Evolutionary conservation across 306 rosid genomes (phyloP), one percentile per base, ranked within the genome.

Genomic region (Rosa lucieae): DNA sequence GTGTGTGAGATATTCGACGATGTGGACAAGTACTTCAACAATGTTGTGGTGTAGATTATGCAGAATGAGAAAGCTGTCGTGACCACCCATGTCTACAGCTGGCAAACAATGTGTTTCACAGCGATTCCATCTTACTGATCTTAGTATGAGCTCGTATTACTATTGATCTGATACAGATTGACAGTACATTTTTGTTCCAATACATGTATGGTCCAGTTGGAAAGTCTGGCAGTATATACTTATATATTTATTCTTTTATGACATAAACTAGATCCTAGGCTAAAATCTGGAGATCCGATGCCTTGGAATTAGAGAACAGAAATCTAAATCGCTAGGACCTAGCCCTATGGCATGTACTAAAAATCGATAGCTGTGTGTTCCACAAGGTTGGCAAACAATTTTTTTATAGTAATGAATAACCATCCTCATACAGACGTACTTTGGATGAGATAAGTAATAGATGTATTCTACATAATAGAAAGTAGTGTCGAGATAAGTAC

Each of bases 61-160:
- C 70, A 59, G 58, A 75, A 8, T n/a, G 48, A 59, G 42, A 59
- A 23, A 21, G 52, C 67, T 73, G 12, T 12, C 12, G 67, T 40
- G 37, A 56, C 77, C 77, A 74, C 68, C 18, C 52, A 21, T 39
- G 53, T 43, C 68, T 21, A 75, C 44, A 75, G 46, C 78, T 75
- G 78, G 70, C 70, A 15, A 23, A 61, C 42, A 37, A 44, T 43
- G 17, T 6, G 39, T 23, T 59, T 59, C 78, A 8, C 6, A 29
- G 29, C 70, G 11, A 44, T 58, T 58, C 55, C 23, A 14, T 74
- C 55, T 32, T 32, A 32, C 37, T 32, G 37, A 32, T 32, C 37
- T 55, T 32, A 12, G 20, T 17, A 0, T 15, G 47, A 15, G 6
- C 46, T 12, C 40, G 4, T 13, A 29, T 62, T 62, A 29, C 68